Percentiles rank a stretch among this genome's conserved stretches.
Conservation (phyloP, 108 stramenopile species). For the Cyclostephanos tholiformis region DNA sequence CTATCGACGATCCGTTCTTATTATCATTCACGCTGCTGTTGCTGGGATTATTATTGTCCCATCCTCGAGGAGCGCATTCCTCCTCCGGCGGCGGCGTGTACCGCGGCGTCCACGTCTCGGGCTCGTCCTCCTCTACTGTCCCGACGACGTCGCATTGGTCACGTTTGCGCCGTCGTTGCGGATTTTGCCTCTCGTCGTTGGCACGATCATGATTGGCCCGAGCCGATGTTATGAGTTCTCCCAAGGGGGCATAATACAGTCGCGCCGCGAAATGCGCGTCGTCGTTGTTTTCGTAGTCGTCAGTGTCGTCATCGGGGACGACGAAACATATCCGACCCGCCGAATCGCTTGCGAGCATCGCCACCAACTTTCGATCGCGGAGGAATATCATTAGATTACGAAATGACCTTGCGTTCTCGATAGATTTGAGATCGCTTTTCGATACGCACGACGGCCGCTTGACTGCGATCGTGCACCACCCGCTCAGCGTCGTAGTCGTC, state of each 20-base stretch:
- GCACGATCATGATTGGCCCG: slow-evolving; percentile 47
- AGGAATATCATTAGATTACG: slow-evolving; percentile 52
- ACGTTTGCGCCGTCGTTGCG: background rate
- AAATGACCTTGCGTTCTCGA: slow-evolving; percentile 63
- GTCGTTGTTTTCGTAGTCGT: slow-evolving; percentile 2
- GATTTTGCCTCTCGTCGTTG: slow-evolving; percentile 23
- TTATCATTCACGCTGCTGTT: too few species aligned
- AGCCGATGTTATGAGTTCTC: slow-evolving; percentile 29
- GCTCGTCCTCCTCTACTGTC: background rate
- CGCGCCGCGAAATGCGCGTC: slow-evolving; percentile 20
- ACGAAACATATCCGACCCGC: slow-evolving; percentile 68
- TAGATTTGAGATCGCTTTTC: slow-evolving; percentile 25
- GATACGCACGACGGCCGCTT: slow-evolving; percentile 49
- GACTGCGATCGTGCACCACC: slow-evolving; percentile 64
- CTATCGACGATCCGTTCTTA: too few species aligned
- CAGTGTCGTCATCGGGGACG: slow-evolving; percentile 29
- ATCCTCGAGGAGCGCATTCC: slow-evolving; percentile 31
- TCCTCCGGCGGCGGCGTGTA: slow-evolving; percentile 49
- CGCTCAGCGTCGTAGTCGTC: background rate
- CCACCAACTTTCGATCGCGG: slow-evolving; percentile 51
- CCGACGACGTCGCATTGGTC: slow-evolving; percentile 7
- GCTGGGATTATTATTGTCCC: background rate
- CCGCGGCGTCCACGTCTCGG: slow-evolving; percentile 48
- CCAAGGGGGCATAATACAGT: slow-evolving; percentile 36
- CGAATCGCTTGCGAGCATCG: slow-evolving; percentile 67